Evolutionary conservation across 306 rosid genomes (phyloP), one percentile per base, ranked within the genome.

Genomic region (Dalbergia cultrata): DNA sequence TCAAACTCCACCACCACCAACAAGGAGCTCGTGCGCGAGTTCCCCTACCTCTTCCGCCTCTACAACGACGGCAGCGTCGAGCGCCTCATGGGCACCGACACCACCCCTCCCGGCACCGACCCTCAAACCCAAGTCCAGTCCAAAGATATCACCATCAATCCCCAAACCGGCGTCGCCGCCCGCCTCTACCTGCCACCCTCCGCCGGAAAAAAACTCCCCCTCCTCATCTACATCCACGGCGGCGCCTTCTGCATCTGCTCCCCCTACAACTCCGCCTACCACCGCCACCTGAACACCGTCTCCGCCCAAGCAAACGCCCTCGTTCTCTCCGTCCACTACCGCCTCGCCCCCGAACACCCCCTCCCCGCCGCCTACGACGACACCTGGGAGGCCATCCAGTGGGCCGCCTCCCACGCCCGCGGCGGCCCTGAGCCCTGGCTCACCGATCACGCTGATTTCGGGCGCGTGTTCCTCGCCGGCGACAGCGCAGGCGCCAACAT

Each of bases 401-500:
- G 93, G 95, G 69, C 52, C 5, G 74, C 72, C 6, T 31, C 90
- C 41, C 91, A 87, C 72, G 21, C 44, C 0, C 78, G 77, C 13
- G 8, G 6, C 6, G 87, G 85, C 4, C 67, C 79, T 0, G 91
- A 89, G 45, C 85, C 85, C 6, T 92, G 97, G 97, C 80, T 92
- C 5, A 84, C 77, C 16, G 19, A 33, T 19, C 82, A 67, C 16
- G 90, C 77, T 1, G 91, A 89, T 44, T 57, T 72, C 7, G 5
- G 4, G 0, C 50, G 72, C 0, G 80, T 89, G 13, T 90, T 81
- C 85, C 11, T 89, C 11, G 90, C 90, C 1, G 92, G 95, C 0
- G 95, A 90, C 65, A 92, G 95, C 22, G 95, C 97, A n/a, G 93
- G 97, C 0, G 92, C 71, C 0, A 91, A 85, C 33, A 54, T 91